These are phyloP conservation scores for Thuidium tamariscinum DNA, from an alignment of 225 moss, liverwort and hornwort genomes.

Conservation along the genomic window DNA sequence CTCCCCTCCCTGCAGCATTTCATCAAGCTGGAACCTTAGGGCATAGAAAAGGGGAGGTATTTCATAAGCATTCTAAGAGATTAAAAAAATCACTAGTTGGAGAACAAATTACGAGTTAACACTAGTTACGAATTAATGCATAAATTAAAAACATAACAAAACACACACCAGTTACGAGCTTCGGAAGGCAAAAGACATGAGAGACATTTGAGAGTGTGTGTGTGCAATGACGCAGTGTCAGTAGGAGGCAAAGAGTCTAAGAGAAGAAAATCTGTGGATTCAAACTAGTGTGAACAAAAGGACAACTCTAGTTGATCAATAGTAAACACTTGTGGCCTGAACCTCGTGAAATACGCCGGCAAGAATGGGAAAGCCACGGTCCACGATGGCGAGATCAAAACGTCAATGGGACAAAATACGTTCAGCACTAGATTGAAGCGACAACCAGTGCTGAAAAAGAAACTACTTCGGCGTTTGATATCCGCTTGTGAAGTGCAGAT, in stretches of 20 bases:
- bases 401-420: not conserved
- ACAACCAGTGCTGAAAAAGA: not conserved
- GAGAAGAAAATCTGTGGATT: not conserved
- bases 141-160: not conserved
- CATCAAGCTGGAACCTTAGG: not conserved
- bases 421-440: not conserved
- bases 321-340: not conserved
- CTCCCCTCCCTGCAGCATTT: conserved; percentile 59
- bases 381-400: not conserved
- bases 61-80: not conserved
- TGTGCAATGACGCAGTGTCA: not conserved
- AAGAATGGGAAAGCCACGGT: not conserved
- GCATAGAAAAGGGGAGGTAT: not conserved
- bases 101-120: not conserved
- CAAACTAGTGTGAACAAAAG: not conserved
- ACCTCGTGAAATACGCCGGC: not conserved
- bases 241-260: not conserved
- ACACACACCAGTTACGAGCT: not conserved
- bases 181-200: not conserved
- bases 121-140: not conserved
- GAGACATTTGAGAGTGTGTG: not conserved
- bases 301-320: not conserved
- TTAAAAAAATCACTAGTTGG: not conserved
- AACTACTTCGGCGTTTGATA: not conserved
- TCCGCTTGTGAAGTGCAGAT: not conserved